Base-by-base conservation (phyloP, 768 basidiomycete species). In the Kwoniella newhampshirensis region DNA sequence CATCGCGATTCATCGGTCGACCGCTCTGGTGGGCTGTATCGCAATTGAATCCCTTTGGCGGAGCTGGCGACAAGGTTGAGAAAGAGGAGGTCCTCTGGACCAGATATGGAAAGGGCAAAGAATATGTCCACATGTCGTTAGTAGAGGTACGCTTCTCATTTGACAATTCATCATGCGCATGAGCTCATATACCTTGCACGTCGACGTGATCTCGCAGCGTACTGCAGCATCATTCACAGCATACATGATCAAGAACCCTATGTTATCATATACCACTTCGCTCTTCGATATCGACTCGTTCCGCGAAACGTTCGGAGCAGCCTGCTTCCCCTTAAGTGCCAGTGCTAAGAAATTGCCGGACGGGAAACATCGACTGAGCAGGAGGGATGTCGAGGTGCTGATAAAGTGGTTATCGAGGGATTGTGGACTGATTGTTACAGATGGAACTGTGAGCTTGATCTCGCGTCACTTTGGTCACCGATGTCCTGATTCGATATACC, bases 401-500 rank as follows among this genome's bases (percentile, higher is more conserved):
- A 41, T 96, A 32, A 87, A 81, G 77, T 91, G 84, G 75, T 77
- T 98, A 41, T 83, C 87, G 71, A 81, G 93, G 48, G 93, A 98
- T 72, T 82, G 81, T 67, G 79, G 78, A 15, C 80, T 81, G 0
- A 61, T 94, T 12, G 80, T 88, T 0, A 78, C 82, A 12, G 84
- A 89, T 46, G 81, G 83, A 59, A 85, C 86, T 62, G 91, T 91
- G 54, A 59, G 83, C 75, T 2, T 36, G 8, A 9, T 39, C 21
- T 17, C 28, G 23, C n/a, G 20, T n/a, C n/a, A n/a, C n/a, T n/a
- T n/a, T n/a, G n/a, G n/a, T n/a, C n/a, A n/a, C n/a, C n/a, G 23
- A 20, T 6, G 17, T 51, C 37, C 20, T 9, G n/a, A n/a, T n/a
- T n/a, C n/a, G n/a, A n/a, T n/a, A n/a, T n/a, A n/a, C n/a, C n/a